Base-by-base conservation (phyloP, 2,329 filamentous ascomycete species). In the Fusarium scirpi region DNA sequence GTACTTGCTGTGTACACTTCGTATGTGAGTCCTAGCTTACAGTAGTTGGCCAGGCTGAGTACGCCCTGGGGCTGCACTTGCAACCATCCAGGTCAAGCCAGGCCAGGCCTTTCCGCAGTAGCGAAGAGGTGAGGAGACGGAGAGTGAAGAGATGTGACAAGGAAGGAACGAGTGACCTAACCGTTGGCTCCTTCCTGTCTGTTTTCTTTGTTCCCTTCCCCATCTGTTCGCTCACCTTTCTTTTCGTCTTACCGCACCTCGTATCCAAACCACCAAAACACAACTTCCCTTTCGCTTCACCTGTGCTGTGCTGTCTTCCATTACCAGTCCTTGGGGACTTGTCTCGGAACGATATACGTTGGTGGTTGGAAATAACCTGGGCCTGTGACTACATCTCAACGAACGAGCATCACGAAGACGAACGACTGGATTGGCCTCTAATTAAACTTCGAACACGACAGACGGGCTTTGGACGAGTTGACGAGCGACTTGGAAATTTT, bases 101-200 rank as follows among this genome's bases (percentile, higher is more conserved):
- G 58, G 46, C 61, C 55, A 69, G 68, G 58, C 49, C 59, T 71
- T 71, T 56, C 68, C 64, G 59, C 55, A 69, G 68, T 65, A 67
- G 18, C 34, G 34, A 38, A n/a, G 34, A 38, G 47, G 12, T 54
- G 47, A 56, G 48, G 34, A 53, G 56, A 56, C 48, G 38, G 32
- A 34, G 16, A 13, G 20, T 32, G 66, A 54, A 45, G 54, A 63
- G 65, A 67, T 65, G 58, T 69, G 64, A 67, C 67, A 47, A 32
- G 30, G 44, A 62, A 55, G 54, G 41, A 62, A 38, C 30, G 40
- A 34, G 34, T 43, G 30, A 24, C 34, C 46, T 34, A 43, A 27
- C 49, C 13, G 53, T 58, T 58, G 46, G 59, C 15, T 38, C 20
- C 40, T 41, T 45, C 22, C 13, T 58, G 47, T 62, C 30, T 11